phyloP scores from a whole-genome alignment of 2,329 filamentous ascomycete species.

The Pestalotiopsis sp. region DNA sequence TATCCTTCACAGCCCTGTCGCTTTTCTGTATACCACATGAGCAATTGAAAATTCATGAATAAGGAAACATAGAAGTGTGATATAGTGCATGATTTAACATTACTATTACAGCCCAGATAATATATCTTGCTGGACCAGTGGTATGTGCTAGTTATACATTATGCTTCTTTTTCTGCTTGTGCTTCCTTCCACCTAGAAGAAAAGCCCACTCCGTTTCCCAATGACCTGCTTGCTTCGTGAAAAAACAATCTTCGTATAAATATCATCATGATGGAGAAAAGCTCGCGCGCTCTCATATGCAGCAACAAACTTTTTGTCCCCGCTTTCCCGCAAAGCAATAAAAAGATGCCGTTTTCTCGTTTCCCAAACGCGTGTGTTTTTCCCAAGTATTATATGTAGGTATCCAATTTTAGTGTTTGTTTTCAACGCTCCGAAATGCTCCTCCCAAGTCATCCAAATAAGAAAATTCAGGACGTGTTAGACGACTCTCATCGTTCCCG shows the following conservation, averaged over 20 bases:
- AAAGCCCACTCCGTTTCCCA: neutral
- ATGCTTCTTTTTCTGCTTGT: neutral
- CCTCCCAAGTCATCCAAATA: neutral
- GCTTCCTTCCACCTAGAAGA: neutral
- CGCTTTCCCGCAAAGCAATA: neutral
- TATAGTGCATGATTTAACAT: slow-evolving; percentile 2
- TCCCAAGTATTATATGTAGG: neutral
- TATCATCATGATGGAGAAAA: neutral
- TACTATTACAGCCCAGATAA: slow-evolving; percentile 6
- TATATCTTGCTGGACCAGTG: neutral
- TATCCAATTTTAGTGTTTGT: neutral
- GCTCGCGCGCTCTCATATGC: neutral
- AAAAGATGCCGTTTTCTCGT: neutral
- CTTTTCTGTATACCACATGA: too few relatives aligned
- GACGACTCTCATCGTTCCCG: slow-evolving; percentile 34
- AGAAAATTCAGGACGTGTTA: slow-evolving; percentile 16
- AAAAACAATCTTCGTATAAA: neutral
- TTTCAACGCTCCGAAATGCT: neutral
- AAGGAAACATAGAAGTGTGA: too few relatives aligned
- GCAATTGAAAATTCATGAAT: too few relatives aligned
- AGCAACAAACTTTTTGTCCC: neutral
- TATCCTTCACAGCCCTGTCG: too few relatives aligned
- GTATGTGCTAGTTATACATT: neutral
- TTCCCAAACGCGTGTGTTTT: neutral
- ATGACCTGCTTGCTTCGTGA: neutral